Conservation (phyloP, 495 filamentous ascomycete species). For the Mytilinidion resinicola region DNA sequence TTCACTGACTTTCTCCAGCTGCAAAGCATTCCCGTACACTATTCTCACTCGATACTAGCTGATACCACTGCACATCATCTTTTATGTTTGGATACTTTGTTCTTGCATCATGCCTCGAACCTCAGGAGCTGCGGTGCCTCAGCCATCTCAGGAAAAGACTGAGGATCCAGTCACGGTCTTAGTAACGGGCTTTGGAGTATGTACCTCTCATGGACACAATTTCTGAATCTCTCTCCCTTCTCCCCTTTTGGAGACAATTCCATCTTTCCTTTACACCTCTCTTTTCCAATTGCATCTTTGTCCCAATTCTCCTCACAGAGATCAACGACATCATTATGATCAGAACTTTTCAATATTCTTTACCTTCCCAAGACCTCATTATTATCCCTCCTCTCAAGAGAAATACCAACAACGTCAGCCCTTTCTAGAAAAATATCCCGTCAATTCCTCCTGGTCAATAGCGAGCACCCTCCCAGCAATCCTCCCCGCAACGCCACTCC, state of each 20-base stretch:
- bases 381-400: not conserved
- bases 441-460: conserved; percentile 32
- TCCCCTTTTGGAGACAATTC: not conserved
- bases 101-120: conserved; percentile 12
- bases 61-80: no score
- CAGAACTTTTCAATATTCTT: no score
- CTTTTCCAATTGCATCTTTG: not conserved
- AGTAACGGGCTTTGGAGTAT: conserved; percentile 33
- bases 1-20: no score
- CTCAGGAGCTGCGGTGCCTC: conserved; percentile 10
- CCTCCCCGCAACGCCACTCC: conserved; percentile 15
- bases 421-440: conserved; percentile 21
- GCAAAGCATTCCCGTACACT: no score
- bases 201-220: no score
- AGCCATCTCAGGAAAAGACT: conserved; percentile 14
- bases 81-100: no score
- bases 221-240: no score
- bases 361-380: not conserved
- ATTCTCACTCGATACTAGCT: no score
- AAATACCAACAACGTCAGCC: conserved; percentile 12
- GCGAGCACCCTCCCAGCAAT: conserved; percentile 29
- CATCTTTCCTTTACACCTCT: not conserved
- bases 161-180: conserved; percentile 30
- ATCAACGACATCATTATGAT: not conserved
- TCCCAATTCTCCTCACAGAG: not conserved